A percentile compares a stretch with the other conserved stretches of the same genome.
Evolutionary conservation across 2,329 filamentous ascomycete genomes (phyloP).

Genomic region (Cordyceps tenuipes): DNA sequence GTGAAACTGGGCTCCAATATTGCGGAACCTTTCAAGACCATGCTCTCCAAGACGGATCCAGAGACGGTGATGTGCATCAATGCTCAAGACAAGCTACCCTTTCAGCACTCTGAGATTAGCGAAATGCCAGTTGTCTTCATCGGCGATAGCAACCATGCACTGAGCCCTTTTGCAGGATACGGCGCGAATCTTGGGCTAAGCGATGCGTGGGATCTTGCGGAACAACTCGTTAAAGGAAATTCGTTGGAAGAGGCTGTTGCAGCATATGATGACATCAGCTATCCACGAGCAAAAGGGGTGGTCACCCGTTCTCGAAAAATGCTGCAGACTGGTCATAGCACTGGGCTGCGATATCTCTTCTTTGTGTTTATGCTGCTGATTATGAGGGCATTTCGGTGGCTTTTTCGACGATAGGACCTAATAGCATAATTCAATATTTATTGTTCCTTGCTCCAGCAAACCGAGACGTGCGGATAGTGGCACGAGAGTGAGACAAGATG

Average conservation of each 20-base stretch:
- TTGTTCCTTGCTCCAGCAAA: too few species aligned
- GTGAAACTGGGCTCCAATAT: conserved; percentile 27
- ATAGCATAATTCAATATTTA: background rate
- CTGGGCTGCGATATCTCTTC: conserved; percentile 17
- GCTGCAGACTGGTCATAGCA: conserved; percentile 19
- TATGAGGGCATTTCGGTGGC: conserved; percentile 15
- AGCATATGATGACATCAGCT: conserved; percentile 28
- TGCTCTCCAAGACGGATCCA: conserved; percentile 32
- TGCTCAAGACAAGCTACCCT: conserved; percentile 36
- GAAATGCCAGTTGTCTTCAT: conserved; percentile 33
- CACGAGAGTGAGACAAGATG: too few species aligned
- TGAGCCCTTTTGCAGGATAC: conserved; percentile 40
- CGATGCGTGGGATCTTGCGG: conserved; percentile 39
- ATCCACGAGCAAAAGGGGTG: conserved; percentile 25
- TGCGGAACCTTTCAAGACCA: conserved; percentile 29
- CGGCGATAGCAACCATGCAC: conserved; percentile 42
- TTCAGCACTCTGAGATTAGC: conserved; percentile 25
- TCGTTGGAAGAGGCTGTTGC: conserved; percentile 21
- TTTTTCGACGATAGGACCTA: background rate
- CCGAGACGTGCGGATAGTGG: too few species aligned
- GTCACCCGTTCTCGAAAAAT: conserved; percentile 18
- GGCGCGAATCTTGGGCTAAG: conserved; percentile 40
- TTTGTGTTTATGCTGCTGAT: conserved; percentile 17
- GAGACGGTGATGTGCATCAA: conserved; percentile 30
- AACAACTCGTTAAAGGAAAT: conserved; percentile 24